phyloP scores from a whole-genome alignment of 2,329 filamentous ascomycete species.

The Trichoderma semiorbis region DNA sequence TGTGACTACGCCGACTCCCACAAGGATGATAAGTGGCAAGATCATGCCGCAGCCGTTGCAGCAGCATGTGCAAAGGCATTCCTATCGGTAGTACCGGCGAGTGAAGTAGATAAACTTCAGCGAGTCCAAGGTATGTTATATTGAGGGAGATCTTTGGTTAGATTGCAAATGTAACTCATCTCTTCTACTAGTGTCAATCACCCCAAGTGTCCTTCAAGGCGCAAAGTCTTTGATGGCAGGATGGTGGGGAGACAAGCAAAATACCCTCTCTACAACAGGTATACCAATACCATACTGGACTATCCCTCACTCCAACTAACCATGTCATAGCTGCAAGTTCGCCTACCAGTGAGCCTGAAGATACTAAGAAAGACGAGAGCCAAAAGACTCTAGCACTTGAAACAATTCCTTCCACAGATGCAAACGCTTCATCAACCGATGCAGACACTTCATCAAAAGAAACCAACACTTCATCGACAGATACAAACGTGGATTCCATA shows the following conservation, averaged over 20 bases:
- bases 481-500: neutral
- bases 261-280: neutral
- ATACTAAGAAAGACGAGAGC: neutral
- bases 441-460: too few species aligned
- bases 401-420: neutral
- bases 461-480: neutral
- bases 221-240: neutral
- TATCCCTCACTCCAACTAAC: neutral
- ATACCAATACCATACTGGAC: neutral
- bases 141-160: neutral
- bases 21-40: slow-evolving; percentile 37
- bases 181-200: neutral
- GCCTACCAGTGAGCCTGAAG: neutral
- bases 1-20: slow-evolving; percentile 41
- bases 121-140: neutral
- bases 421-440: neutral
- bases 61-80: slow-evolving; percentile 30
- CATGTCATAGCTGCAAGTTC: too few species aligned
- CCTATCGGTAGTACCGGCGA: neutral
- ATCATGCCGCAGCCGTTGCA: slow-evolving; percentile 34
- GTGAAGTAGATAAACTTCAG: neutral
- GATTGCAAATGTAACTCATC: neutral
- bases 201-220: neutral
- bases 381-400: neutral
- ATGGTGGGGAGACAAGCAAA: neutral